Evolutionary conservation across 208 protist species (phyloP), one percentile per base, ranked within the genome.

Genomic region (Leishmania lainsoni): DNA sequence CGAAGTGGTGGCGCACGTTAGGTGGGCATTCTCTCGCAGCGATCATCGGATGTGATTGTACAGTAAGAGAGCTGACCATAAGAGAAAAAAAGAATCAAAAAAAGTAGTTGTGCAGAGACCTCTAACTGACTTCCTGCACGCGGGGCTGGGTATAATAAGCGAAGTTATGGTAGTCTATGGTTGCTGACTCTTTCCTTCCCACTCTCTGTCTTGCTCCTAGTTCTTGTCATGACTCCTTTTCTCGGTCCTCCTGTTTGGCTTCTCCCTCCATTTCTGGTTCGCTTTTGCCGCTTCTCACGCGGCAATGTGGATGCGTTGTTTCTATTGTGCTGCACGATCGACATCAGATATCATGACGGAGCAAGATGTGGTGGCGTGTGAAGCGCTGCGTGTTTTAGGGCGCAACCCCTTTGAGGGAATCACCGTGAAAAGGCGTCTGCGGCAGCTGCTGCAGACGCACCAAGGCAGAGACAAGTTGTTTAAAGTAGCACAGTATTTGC

Each of bases 391-490:
- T 54, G 94, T 97, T 63, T 80, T 97, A 49, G 92, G 94, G 58
- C 87, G 87, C 10, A 93, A 96, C 83, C 94, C 94, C 12, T 97
- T 97, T 81, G 86, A 95, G 78, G 91, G 91, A 42, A 96, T 97
- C 80, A 95, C 93, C 14, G 89, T 87, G 5, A 98, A 96, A 71
- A 95, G 90, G n/a, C 92, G 94, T 22, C 65, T 98, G 70, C 84
- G 91, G 12, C 94, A 98, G 83, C 85, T 98, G n/a, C 86, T 98
- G 75, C 92, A 98, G 81, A 98, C 92, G 5, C 92, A 97, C 76
- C 95, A 97, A 75, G 95, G 95, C 14, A 85, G 95, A 45, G 95
- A 98, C 82, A 98, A 98, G 80, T 76, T 97, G 1, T 97, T 98
- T 81, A 98, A 98, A 68, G 92, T 98, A 9, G 89, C 89, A 2